These are phyloP conservation scores for Talaromyces wortmannii DNA, from an alignment of 495 filamentous ascomycete genomes.

Conservation along the genomic window DNA sequence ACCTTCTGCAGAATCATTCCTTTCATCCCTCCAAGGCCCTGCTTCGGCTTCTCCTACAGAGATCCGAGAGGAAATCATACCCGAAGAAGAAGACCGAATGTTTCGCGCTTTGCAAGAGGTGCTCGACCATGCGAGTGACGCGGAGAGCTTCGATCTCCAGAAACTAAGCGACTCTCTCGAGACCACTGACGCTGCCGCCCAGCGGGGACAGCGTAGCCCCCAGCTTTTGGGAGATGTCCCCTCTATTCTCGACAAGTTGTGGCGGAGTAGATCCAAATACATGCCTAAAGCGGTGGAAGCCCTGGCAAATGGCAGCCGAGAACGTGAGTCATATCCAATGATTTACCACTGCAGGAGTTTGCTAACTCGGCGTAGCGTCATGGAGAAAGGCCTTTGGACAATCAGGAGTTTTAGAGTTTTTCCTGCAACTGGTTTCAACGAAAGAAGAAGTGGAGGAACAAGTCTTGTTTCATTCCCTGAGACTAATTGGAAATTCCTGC, in stretches of 20 bases:
- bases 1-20: conserved; percentile 16
- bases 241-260: conserved; percentile 24
- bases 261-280: conserved; percentile 28
- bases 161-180: conserved; percentile 20
- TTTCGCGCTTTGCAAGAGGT: conserved; percentile 16
- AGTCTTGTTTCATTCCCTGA: conserved; percentile 49
- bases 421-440: conserved; percentile 46
- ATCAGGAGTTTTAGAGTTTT: conserved; percentile 61
- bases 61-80: conserved; percentile 3
- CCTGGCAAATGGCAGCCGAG: conserved; percentile 59
- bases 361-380: conserved; percentile 32
- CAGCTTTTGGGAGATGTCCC: conserved; percentile 17
- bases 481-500: conserved; percentile 73
- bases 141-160: conserved; percentile 13
- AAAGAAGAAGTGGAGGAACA: conserved; percentile 22
- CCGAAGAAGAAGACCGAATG: conserved; percentile 21
- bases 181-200: conserved; percentile 15
- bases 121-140: conserved; percentile 14
- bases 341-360: background rate
- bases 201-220: conserved; percentile 11
- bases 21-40: conserved; percentile 14
- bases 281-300: conserved; percentile 49
- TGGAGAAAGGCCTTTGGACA: conserved; percentile 62
- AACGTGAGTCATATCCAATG: conserved; percentile 45
- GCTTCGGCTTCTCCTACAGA: conserved; percentile 10